Base-by-base conservation (phyloP, 306 rosid species). In the Elaeagnus macrophylla region DNA sequence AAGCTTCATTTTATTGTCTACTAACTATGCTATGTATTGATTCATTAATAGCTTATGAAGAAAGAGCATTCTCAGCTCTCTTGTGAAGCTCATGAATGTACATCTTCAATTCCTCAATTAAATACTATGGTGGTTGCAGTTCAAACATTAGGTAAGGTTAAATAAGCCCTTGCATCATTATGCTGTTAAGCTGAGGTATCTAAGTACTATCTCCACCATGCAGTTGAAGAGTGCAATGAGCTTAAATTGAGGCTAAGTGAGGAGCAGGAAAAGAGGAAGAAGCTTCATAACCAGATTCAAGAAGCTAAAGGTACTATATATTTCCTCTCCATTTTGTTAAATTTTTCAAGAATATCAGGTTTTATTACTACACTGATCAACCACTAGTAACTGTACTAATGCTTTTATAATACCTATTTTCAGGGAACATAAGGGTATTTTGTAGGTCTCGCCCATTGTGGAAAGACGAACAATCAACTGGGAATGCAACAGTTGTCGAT, bases 401-500 rank as follows among this genome's bases (percentile, higher is more conserved):
- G 53, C 65, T 51, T 38, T 57, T 36, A 36, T 25, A 25, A 25
- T 25, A 25, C 5, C 9, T 57, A 14, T 37, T 61, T 62, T 12
- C 67, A 82, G 89, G 89, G 74, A 82, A 82, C 64, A 79, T 82
- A 66, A 71, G 85, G 61, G 85, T 82, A 54, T 82, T 67, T 60
- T 82, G 89, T 71, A 75, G 89, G 65, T 61, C 78, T 25, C 67
- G 66, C 54, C 90, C 90, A 9, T 79, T 64, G 67, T 48, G 65
- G 75, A 77, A 63, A 67, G 65, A 60, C 19, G 72, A 12, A 61
- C 69, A 39, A 61, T 37, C n/a, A 25, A 53, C 54, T 36, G 48
- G 60, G 14, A 37, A 36, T 51, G 48, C 59, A 18, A 58, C 65
- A 43, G 65, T 58, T 43, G 45, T 53, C 13, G 47, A 67, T n/a